phyloP scores from a whole-genome alignment of 441 rosid genomes.

The Populus hybrid region DNA sequence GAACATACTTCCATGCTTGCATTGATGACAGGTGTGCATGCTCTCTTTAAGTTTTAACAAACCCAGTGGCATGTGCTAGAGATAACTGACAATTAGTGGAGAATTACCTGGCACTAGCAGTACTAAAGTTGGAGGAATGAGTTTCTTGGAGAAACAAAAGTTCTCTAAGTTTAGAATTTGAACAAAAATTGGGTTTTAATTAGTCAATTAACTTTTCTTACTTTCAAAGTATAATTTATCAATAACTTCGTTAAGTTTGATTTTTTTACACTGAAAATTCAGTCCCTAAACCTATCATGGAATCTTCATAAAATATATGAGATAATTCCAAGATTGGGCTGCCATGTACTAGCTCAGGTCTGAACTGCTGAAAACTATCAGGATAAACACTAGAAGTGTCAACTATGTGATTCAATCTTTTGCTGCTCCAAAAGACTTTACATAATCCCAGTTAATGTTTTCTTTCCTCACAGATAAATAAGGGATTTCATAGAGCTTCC shows the following conservation, averaged over 20 bases:
- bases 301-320: neutral
- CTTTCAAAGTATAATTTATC: neutral
- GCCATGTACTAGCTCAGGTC: neutral
- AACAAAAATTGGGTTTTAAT: neutral
- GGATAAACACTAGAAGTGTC: neutral
- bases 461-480: neutral
- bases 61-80: neutral
- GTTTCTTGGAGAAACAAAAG: neutral
- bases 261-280: neutral
- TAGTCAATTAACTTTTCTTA: neutral
- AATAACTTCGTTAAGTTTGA: neutral
- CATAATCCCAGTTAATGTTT: neutral
- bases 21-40: neutral
- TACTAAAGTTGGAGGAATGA: neutral
- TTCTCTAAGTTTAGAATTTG: neutral
- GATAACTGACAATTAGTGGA: neutral
- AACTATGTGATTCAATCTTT: neutral
- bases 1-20: neutral
- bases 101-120: neutral
- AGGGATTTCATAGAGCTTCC: neutral
- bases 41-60: neutral
- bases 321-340: neutral
- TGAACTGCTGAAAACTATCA: neutral
- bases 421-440: neutral
- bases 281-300: neutral